A percentile compares a stretch with the other conserved stretches of the same genome.
phyloP scores from a whole-genome alignment of 192 early-diverging fungal species.

The Oehlia diaphana region DNA sequence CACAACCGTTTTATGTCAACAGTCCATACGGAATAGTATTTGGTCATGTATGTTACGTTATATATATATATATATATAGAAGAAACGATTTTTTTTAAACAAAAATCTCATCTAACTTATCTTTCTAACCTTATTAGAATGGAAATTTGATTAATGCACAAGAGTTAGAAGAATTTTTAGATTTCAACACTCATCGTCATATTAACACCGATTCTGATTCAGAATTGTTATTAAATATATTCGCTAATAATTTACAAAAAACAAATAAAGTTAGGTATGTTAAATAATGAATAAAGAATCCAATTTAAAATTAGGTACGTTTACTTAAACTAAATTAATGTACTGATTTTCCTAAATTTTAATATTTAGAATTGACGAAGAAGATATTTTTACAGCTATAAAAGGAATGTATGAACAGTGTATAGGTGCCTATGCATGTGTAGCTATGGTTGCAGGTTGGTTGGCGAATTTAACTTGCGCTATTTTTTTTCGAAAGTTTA shows the following conservation, averaged over 20 bases:
- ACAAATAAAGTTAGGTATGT: slow-evolving; percentile 88
- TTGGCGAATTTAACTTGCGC: neutral
- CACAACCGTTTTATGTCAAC: slow-evolving; percentile 99
- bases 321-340: no score
- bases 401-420: slow-evolving; percentile 80
- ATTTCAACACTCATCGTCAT: slow-evolving; percentile 95
- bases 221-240: slow-evolving; percentile 95
- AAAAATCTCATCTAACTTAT: no score
- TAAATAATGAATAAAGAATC: neutral
- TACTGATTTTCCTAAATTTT: no score
- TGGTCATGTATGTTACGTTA: slow-evolving; percentile 73
- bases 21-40: slow-evolving; percentile 96
- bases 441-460: slow-evolving; percentile 92
- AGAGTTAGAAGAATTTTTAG: slow-evolving; percentile 86
- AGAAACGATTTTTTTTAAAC: no score
- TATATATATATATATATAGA: no score
- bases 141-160: slow-evolving; percentile 96
- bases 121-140: slow-evolving; percentile 60
- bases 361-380: slow-evolving; percentile 83
- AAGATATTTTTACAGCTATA: slow-evolving; percentile 96
- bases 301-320: no score
- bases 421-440: slow-evolving; percentile 91
- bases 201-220: slow-evolving; percentile 99
- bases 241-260: slow-evolving; percentile 95
- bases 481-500: no score